Base-by-base conservation (phyloP, 2,329 filamentous ascomycete species). In the Harringtonia lauricola region DNA sequence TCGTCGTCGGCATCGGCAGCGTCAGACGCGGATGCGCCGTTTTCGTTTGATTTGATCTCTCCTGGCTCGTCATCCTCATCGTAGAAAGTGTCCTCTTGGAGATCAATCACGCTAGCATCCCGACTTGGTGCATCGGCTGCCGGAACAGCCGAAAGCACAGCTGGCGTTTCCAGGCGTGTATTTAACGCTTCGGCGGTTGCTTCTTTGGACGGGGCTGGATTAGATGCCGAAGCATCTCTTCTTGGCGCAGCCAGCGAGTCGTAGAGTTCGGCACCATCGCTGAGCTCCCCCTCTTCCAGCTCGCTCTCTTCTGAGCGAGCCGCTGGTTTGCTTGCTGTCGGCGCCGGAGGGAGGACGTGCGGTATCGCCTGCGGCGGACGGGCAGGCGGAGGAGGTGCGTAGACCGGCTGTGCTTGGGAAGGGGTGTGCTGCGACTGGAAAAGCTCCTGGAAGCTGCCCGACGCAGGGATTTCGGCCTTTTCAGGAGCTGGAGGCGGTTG, bases 201-300 rank as follows among this genome's bases (percentile, higher is more conserved):
- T 4, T 50, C 54, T 39, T 57, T 57, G 21, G 58, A 17, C 26
- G 10, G 33, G 2, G 28, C 18, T 15, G 41, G n/a, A 12, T 42
- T 31, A 2, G 41, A 42, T 8, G 28, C 19, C 10, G 24, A 56
- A 3, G 51, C 54, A 37, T 29, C 47, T 39, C 14, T 36, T 8
- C 33, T 22, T 8, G 42, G 37, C n/a, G 28, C 38, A 1, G 47
- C 54, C 38, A 51, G 52, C 10, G 70, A 66, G 39, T 75, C 71
- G 48, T 78, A 77, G 3, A 71, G 53, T 52, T 78, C 72, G 40
- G 82, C 79, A 17, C 70, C 74, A 53, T 90, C 86, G 49, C 78
- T 84, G 26, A 92, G 59, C 58, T 94, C 86, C 15, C 83, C 85
- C 54, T 94, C 86, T 55, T 92, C 85, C 22, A 61, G 48, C 8